phyloP scores from a whole-genome alignment of 2,329 filamentous ascomycete genomes.

The Diaporthe sp. region DNA sequence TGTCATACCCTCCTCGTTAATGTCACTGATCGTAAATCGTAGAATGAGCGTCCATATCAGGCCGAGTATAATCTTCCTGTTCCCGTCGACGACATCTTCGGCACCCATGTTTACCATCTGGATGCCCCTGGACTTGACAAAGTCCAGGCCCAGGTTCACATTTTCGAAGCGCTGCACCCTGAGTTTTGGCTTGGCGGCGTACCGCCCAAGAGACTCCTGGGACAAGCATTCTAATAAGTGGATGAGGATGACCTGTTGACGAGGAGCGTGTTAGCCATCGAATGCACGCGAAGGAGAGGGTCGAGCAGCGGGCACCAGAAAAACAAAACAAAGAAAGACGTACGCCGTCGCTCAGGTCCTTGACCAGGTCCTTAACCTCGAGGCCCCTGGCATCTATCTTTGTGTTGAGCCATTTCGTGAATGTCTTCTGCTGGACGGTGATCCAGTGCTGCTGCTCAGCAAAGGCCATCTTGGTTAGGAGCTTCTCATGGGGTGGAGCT shows the following conservation, averaged over 20 bases:
- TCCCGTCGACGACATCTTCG: conserved; percentile 98
- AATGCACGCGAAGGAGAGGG: conserved; percentile 14
- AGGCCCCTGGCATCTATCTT: conserved; percentile 86
- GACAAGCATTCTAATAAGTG: conserved; percentile 97
- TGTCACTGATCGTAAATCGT: conserved; percentile 98
- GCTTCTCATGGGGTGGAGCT: conserved; percentile 62
- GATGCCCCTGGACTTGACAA: conserved; percentile 85
- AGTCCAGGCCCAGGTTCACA: conserved; percentile 95
- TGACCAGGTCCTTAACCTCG: conserved; percentile 87
- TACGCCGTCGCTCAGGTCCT: conserved; percentile 94
- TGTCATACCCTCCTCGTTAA: conserved; percentile 97
- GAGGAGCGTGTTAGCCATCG: conserved; percentile 15
- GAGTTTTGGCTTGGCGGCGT: conserved; percentile 95
- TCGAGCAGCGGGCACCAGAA: no score
- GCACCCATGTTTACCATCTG: conserved; percentile 99
- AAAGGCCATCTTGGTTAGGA: conserved; percentile 72
- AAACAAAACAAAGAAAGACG: conserved; percentile 54
- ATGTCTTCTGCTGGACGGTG: conserved; percentile 96
- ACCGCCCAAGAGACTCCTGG: conserved; percentile 93
- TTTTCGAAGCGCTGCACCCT: conserved; percentile 98
- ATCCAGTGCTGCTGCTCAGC: conserved; percentile 78
- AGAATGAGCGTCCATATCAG: conserved; percentile 99
- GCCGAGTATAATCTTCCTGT: conserved; percentile 96
- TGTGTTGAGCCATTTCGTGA: conserved; percentile 99
- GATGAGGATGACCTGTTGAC: conserved; percentile 85